Evolutionary conservation across 345 rosid species (phyloP).

Genomic region (Pelargonium nanum): DNA sequence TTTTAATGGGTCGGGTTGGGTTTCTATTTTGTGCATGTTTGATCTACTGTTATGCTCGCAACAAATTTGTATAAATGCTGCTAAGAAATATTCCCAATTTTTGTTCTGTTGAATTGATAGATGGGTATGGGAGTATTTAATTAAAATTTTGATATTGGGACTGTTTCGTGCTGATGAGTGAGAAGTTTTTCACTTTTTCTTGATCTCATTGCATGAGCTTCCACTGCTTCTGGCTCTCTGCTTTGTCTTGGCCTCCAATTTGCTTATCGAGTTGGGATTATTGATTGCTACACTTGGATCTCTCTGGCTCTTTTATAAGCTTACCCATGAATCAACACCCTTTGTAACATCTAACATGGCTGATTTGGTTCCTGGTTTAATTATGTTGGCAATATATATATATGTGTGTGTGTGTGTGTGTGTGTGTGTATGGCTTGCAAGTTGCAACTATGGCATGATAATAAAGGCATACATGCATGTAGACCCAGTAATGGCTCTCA

Average conservation of each 20-base stretch:
- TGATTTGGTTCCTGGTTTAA: too few relatives aligned
- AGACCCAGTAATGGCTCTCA: too few relatives aligned
- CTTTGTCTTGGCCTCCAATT: background rate
- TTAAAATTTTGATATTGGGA: background rate
- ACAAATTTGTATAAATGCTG: background rate
- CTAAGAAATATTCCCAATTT: background rate
- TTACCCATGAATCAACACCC: background rate
- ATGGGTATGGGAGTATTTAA: background rate
- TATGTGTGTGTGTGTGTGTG: too few relatives aligned
- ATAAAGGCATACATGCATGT: too few relatives aligned
- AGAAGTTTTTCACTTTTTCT: too few relatives aligned
- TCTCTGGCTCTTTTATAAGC: background rate
- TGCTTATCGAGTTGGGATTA: background rate
- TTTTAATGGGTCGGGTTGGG: background rate
- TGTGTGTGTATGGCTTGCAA: too few relatives aligned
- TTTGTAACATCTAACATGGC: too few relatives aligned
- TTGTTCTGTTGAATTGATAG: background rate
- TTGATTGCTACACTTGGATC: background rate
- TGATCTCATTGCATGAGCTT: background rate
- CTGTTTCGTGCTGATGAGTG: background rate
- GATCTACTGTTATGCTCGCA: background rate
- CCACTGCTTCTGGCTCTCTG: background rate
- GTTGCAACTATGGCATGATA: too few relatives aligned
- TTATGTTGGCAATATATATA: too few relatives aligned
- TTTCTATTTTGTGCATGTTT: background rate